Evolutionary conservation across 1,284 basidiomycete genomes (phyloP).

Genomic region (Grifola frondosa): DNA sequence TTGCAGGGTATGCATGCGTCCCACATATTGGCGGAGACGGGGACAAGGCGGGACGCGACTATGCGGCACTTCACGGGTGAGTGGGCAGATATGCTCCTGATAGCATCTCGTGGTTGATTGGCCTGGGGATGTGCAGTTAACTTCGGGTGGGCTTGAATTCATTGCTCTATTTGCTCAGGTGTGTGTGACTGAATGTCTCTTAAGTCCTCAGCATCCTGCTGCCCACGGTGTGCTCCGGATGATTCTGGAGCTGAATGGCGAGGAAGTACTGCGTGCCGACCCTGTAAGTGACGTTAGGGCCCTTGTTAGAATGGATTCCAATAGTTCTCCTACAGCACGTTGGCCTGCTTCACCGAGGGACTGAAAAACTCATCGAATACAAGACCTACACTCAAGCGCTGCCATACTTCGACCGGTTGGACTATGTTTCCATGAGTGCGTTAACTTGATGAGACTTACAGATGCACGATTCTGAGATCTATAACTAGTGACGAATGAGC

Average conservation of each 20-base stretch:
- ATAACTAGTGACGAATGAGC: slow-evolving; percentile 87
- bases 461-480: neutral
- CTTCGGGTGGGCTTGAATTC: slow-evolving; percentile 65
- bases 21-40: slow-evolving; percentile 78
- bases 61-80: slow-evolving; percentile 91
- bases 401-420: slow-evolving; percentile 99
- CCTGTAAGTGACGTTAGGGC: slow-evolving; percentile 54
- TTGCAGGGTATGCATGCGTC: slow-evolving; percentile 75
- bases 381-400: slow-evolving; percentile 98
- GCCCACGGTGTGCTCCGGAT: slow-evolving; percentile 98
- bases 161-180: neutral
- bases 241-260: slow-evolving; percentile 97
- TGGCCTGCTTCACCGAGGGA: slow-evolving; percentile 95
- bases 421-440: slow-evolving; percentile 99
- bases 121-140: slow-evolving; percentile 57
- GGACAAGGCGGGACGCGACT: slow-evolving; percentile 72
- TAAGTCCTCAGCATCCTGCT: slow-evolving; percentile 94
- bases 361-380: slow-evolving; percentile 99
- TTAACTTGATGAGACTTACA: slow-evolving; percentile 14
- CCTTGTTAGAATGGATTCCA: slow-evolving; percentile 1
- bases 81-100: slow-evolving; percentile 28
- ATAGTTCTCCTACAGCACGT: slow-evolving; percentile 67
- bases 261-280: slow-evolving; percentile 89
- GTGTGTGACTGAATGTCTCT: neutral
- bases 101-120: slow-evolving; percentile 6